Evolutionary conservation across 495 filamentous ascomycete genomes (phyloP), one percentile per base, ranked within the genome.

Genomic region (Chaetomium fimeti): DNA sequence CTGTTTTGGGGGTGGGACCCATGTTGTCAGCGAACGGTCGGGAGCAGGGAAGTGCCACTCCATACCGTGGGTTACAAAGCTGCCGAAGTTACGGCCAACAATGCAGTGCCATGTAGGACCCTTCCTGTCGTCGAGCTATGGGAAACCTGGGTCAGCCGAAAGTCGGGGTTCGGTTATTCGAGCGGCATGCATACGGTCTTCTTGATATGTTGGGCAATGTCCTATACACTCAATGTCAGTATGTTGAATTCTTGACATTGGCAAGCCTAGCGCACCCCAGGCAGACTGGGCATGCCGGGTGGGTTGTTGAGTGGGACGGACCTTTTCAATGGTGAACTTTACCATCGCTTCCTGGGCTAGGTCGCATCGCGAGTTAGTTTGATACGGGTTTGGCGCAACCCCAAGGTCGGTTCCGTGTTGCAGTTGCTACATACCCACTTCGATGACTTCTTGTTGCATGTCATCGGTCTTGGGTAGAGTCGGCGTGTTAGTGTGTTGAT

Each of bases 21-120:
- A 3, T 5, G 5, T 2, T n/a, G 59, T 60, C 36, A 45, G 53
- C 36, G 51, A 11, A 25, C 1, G 15, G 16, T 20, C 7, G 16
- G 52, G 16, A 36, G 32, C 8, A 36, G 32, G 32, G 32, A 36
- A 36, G 28, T 15, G 27, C 29, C 6, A 48, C 13, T 27, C 40
- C 83, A 63, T 85, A 96, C 93, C 94, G 72, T 99, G 94, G 28
- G 94, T 99, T 49, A 99, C 95, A 69, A 97, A 99, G 79, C 93
- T 97, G 70, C 94, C 94, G 76, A 98, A 99, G 82, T 99, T 98
- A 61, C 95, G 85, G 47, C 94, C 94, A 13, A 98, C 94, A 64
- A 99, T 97, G 78, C 95, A 98, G 78, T 99, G 94, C 94, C 94
- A 97, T 69, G 91, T 96, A 64, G 91, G 90, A 28, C 93, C 91